Conservation (phyloP, 73 alveolate genomes). For the Uronychia binucleata region DNA sequence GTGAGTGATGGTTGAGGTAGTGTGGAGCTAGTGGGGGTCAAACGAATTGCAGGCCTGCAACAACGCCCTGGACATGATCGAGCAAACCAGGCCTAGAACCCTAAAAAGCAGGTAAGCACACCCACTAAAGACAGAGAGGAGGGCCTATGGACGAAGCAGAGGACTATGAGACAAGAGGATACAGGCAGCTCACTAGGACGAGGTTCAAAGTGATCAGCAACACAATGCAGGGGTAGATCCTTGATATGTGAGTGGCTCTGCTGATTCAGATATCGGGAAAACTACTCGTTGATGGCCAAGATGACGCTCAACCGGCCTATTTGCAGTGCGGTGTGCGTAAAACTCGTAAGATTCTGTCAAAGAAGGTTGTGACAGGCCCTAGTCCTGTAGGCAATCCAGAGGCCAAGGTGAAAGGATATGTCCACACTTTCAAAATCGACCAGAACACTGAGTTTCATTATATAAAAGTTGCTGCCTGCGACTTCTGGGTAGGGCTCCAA, state of each 20-base stretch:
- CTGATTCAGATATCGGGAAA: background rate
- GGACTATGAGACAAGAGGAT: background rate
- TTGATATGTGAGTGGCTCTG: background rate
- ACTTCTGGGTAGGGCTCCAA: background rate
- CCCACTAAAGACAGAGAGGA: too few species aligned
- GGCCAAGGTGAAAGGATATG: background rate
- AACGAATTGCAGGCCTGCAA: too few species aligned
- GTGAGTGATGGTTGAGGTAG: too few species aligned
- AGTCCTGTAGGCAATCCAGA: background rate
- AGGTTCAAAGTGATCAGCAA: background rate
- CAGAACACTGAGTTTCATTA: background rate
- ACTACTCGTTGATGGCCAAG: background rate
- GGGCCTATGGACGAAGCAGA: too few species aligned
- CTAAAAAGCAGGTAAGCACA: too few species aligned
- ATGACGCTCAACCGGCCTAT: background rate
- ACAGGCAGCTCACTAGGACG: background rate
- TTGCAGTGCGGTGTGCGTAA: background rate
- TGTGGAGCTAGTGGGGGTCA: too few species aligned
- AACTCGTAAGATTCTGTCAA: too few species aligned
- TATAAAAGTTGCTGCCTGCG: conserved; percentile 7
- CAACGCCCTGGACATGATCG: too few species aligned
- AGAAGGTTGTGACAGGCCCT: background rate
- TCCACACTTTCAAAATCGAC: background rate
- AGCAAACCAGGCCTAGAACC: too few species aligned
- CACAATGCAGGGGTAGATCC: background rate